phyloP scores from a whole-genome alignment of 768 basidiomycete species.

The Lactarius trivialis region DNA sequence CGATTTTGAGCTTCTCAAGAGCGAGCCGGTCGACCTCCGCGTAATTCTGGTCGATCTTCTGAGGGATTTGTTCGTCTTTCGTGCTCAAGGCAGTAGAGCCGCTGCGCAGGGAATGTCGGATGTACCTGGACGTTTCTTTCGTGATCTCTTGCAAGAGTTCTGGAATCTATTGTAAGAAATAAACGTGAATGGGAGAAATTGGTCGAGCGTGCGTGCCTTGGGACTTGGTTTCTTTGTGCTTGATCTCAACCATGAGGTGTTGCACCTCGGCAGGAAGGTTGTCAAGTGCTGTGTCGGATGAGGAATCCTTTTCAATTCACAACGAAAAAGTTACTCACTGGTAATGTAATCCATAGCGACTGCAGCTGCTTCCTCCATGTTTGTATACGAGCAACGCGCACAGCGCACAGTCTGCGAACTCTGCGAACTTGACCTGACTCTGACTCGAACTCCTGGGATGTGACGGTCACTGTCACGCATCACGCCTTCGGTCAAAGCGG shows the following conservation, averaged over 20 bases:
- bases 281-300: constrained; percentile 36
- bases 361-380: constrained; percentile 42
- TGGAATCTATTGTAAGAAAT: constrained; percentile 18
- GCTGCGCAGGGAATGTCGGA: constrained; percentile 37
- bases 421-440: not conserved
- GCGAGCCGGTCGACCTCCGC: constrained; percentile 31
- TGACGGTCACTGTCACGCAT: not conserved
- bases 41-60: constrained; percentile 31
- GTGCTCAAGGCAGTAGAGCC: constrained; percentile 21
- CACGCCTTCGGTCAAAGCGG: not conserved
- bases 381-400: not conserved
- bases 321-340: constrained; percentile 32
- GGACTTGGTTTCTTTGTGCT: constrained; percentile 37
- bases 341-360: constrained; percentile 45
- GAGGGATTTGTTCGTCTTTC: constrained; percentile 36
- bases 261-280: constrained; percentile 46
- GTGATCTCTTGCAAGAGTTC: constrained; percentile 41
- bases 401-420: too few relatives aligned
- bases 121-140: constrained; percentile 38
- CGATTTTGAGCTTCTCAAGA: constrained; percentile 39
- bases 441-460: not conserved
- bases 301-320: not conserved
- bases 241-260: constrained; percentile 43
- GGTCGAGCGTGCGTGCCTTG: constrained; percentile 31
- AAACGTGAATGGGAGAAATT: not conserved